Conservation (phyloP, 148 eudicot species). For the Chenopodium formosanum region DNA sequence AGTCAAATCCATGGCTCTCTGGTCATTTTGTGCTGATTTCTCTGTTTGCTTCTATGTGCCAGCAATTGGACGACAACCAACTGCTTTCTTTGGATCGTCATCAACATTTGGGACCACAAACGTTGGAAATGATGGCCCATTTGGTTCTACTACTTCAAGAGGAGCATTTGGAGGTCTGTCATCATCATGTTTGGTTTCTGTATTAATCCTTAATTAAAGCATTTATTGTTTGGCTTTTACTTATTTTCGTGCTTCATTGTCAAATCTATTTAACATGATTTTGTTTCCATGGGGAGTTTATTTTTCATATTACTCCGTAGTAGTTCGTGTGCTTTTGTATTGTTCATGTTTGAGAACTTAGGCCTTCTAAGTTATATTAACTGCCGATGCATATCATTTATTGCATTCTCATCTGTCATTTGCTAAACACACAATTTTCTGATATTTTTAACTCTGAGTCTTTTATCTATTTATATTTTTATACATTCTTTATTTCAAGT, state of each 20-base stretch:
- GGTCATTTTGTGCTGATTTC: not conserved
- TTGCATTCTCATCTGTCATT: no score
- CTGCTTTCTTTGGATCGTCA: not conserved
- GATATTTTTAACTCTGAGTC: not conserved
- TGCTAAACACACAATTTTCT: not conserved
- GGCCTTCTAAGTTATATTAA: no score
- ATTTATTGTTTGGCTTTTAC: no score
- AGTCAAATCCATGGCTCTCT: not conserved
- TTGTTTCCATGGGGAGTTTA: no score
- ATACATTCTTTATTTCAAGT: not conserved
- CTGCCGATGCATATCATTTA: not conserved
- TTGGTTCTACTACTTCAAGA: slow-evolving; percentile 3
- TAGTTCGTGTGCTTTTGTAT: no score
- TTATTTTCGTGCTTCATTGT: no score
- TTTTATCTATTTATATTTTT: not conserved
- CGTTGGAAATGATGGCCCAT: not conserved
- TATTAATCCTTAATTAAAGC: no score
- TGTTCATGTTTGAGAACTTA: no score
- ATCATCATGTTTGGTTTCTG: not conserved
- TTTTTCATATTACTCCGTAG: no score
- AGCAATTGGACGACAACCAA: slow-evolving; percentile 16
- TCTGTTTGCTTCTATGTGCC: slow-evolving; percentile 14
- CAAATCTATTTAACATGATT: no score
- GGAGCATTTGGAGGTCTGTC: not conserved
- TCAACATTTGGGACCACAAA: not conserved